These are phyloP conservation scores for Lichenothelia convexa DNA, from an alignment of 495 filamentous ascomycete species.

Conservation along the genomic window DNA sequence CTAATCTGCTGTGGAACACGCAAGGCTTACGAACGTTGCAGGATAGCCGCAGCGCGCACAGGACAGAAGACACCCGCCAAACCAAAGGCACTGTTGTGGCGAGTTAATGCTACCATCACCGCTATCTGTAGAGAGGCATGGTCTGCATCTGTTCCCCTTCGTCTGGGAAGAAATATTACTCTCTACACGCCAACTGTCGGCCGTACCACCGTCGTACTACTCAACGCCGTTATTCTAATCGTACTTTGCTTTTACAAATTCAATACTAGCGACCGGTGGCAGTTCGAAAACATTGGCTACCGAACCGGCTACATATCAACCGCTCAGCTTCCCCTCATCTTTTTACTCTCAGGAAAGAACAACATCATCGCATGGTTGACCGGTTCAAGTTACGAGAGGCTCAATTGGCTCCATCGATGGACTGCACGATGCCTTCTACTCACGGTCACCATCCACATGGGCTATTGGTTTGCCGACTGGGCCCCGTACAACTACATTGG, in stretches of 20 bases:
- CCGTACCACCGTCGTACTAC: slow-evolving; percentile 30
- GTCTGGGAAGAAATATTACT: slow-evolving; percentile 29
- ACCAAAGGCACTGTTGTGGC: slow-evolving; percentile 38
- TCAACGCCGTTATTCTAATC: slow-evolving; percentile 38
- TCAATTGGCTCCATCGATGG: slow-evolving; percentile 14
- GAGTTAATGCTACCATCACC: slow-evolving; percentile 45
- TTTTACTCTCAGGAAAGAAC: slow-evolving; percentile 11
- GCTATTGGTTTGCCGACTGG: slow-evolving; percentile 55
- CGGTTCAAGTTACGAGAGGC: slow-evolving; percentile 10
- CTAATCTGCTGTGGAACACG: neutral
- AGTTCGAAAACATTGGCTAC: slow-evolving; percentile 56
- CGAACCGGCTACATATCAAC: slow-evolving; percentile 60
- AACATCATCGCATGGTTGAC: slow-evolving; percentile 11
- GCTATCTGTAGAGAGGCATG: slow-evolving; percentile 48
- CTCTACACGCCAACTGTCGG: slow-evolving; percentile 37
- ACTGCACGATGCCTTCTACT: slow-evolving; percentile 9
- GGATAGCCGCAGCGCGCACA: neutral
- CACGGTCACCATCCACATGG: slow-evolving; percentile 56
- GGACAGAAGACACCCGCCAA: slow-evolving; percentile 31
- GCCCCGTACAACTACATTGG: slow-evolving; percentile 41
- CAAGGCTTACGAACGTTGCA: neutral
- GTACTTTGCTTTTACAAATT: slow-evolving; percentile 34
- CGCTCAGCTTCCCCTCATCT: slow-evolving; percentile 31
- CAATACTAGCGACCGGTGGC: slow-evolving; percentile 22
- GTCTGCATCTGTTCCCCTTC: slow-evolving; percentile 38